These are phyloP conservation scores for Cryphonectria parasitica DNA, from an alignment of 2,329 filamentous ascomycete species.

Conservation along the genomic window DNA sequence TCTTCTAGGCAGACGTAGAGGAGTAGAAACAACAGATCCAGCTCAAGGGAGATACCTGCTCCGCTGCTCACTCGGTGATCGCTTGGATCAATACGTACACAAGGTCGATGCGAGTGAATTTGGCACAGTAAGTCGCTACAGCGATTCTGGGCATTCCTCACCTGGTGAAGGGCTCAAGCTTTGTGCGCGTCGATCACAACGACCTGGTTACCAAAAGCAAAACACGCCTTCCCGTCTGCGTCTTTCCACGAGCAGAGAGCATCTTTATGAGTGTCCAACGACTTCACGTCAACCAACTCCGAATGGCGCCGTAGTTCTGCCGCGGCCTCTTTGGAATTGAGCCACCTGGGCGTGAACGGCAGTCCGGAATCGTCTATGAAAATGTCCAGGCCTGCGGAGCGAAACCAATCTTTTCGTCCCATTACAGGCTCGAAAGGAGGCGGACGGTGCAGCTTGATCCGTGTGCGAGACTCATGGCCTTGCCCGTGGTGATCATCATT, in stretches of 20 bases:
- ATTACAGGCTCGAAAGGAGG: background rate
- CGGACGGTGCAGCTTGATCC: background rate
- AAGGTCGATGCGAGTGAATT: background rate
- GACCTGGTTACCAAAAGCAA: slow-evolving; percentile 4
- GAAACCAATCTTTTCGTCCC: slow-evolving; percentile 5
- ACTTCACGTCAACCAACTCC: slow-evolving; percentile 1
- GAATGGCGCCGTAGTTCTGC: background rate
- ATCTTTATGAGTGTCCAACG: background rate
- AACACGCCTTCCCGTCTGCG: slow-evolving; percentile 2
- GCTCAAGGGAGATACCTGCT: background rate
- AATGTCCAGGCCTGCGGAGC: background rate
- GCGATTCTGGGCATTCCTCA: background rate
- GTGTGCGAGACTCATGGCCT: background rate
- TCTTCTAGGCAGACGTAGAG: background rate
- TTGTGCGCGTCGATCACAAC: background rate
- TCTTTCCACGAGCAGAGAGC: background rate
- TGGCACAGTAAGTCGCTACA: background rate
- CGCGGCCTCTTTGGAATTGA: slow-evolving; percentile 1
- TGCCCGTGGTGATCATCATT: background rate
- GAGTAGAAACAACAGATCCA: background rate
- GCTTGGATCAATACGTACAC: background rate
- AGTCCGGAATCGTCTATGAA: background rate
- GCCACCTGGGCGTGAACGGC: background rate
- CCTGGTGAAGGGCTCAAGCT: background rate
- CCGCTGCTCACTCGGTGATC: background rate